A percentile compares a stretch with the other conserved stretches of the same genome.
phyloP scores from a whole-genome alignment of 257 asterid genomes.

The Voacanga thouarsii region DNA sequence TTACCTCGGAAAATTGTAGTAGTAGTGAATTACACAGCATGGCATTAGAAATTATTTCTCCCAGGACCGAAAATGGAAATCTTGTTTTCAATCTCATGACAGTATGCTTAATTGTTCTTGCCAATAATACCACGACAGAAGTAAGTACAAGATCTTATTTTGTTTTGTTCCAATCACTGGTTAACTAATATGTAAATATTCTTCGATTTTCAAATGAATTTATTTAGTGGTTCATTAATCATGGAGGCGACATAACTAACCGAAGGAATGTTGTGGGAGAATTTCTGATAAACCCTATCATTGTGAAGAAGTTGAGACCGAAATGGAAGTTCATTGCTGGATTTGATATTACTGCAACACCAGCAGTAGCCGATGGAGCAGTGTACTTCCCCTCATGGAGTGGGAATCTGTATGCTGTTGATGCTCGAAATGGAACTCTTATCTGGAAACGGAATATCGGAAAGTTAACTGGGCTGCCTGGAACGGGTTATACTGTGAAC shows the following conservation, averaged over 20 bases:
- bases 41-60: conserved; percentile 22
- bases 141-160: conserved; percentile 25
- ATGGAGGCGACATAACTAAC: conserved; percentile 64
- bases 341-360: conserved; percentile 72
- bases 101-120: conserved; percentile 19
- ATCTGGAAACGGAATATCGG: conserved; percentile 59
- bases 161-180: background rate
- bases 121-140: conserved; percentile 33
- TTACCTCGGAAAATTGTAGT: no score
- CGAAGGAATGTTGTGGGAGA: conserved; percentile 43
- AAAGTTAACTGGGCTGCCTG: conserved; percentile 49
- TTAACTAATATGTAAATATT: no score
- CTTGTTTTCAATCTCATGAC: conserved; percentile 21
- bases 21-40: no score
- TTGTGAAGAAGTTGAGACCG: conserved; percentile 29
- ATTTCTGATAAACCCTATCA: conserved; percentile 33
- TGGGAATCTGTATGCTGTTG: conserved; percentile 63
- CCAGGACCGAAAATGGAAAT: conserved; percentile 12
- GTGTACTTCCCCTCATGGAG: conserved; percentile 83
- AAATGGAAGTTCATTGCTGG: conserved; percentile 67
- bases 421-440: conserved; percentile 44
- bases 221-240: conserved; percentile 63
- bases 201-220: background rate
- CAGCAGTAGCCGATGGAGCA: conserved; percentile 48
- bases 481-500: conserved; percentile 33